Evolutionary conservation across 768 basidiomycete species (phyloP), one percentile per base, ranked within the genome.

Genomic region (Pleurotus eryngii): DNA sequence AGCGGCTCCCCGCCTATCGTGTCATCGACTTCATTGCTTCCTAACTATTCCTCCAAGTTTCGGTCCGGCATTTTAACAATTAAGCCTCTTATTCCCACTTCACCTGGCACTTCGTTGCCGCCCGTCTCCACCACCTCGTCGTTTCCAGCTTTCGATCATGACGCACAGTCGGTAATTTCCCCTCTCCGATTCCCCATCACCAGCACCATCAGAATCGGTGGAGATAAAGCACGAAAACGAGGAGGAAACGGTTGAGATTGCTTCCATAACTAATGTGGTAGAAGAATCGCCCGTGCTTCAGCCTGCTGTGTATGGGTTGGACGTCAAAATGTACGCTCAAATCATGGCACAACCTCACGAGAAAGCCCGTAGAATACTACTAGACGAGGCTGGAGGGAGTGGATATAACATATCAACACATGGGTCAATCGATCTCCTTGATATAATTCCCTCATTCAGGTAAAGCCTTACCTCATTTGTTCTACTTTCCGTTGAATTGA

Each of bases 301-400:
- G 15, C 8, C 51, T 39, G n/a, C 39, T 12, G 14, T 54, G 2
- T 54, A 40, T 26, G 51, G n/a, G 12, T 39, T 55, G 9, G 49
- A 46, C 14, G 64, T 66, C 49, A 60, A 62, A n/a, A 51, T 56
- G 5, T 54, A 51, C 12, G 47, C 64, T 18, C 63, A 59, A 26
- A 24, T 71, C 3, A 63, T 64, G 14, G 47, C 60, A 37, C 49
- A 57, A 5, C 57, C 67, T 38, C 60, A 69, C 46, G 79, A 81
- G 60, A 76, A 67, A 59, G 67, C 75, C 39, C 77, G 78, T 24
- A 72, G 75, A 30, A 43, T 80, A 11, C 58, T 81, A 46, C 58
- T 51, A 24, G 53, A 43, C 24, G 49, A 56, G 15, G 48, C 20
- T n/a, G 12, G 20, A 39, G 51, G 42, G 12, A 65, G 60, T 57